Evolutionary conservation across 1,139 yeast genomes (phyloP), one percentile per base, ranked within the genome.

Genomic region (Geotrichum bryndzae): DNA sequence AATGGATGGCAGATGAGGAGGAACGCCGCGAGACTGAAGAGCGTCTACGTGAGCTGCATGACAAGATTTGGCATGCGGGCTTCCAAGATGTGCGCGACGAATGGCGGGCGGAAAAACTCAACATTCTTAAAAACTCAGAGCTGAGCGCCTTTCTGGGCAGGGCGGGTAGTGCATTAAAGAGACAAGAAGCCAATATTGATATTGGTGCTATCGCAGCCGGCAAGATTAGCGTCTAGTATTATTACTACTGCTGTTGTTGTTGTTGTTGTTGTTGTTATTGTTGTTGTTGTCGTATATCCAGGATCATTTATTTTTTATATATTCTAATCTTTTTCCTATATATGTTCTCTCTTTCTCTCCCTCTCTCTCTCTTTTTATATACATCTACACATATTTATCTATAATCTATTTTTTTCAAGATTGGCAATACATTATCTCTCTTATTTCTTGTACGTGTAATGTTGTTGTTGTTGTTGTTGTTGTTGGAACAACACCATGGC

Each of bases 1-100:
- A 88, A 73, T 90, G 96, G 96, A 88, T 90, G 96, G 96, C 96
- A 0, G 84, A 88, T 69, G 96, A 90, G 74, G 96, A 90, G 73
- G 85, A 84, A 63, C 83, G 95, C 66, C 85, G 83, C 69, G 79
- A 82, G 66, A 87, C 84, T 72, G 90, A 88, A 70, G 84, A 83
- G 57, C 83, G 84, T 72, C 79, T 85, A 64, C 83, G 82, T 70
- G 85, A 85, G 71, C 83, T 86, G 61, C 89, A 88, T 73, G 87
- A 87, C 67, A 84, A 84, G 69, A 84, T 86, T 33, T 90, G 94
- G 90, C 83, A 80, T 66, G 80, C 83, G 65, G 96, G 92, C 1
- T 90, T 88, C 71, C 87, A 84, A 68, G 90, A 87, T 70, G 89
- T 88, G 60, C 82, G 82, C 68, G 79, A 78, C 45, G 84, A 82